Evolutionary conservation across 345 rosid genomes (phyloP), one percentile per base, ranked within the genome.

Genomic region (Linum trigynum): DNA sequence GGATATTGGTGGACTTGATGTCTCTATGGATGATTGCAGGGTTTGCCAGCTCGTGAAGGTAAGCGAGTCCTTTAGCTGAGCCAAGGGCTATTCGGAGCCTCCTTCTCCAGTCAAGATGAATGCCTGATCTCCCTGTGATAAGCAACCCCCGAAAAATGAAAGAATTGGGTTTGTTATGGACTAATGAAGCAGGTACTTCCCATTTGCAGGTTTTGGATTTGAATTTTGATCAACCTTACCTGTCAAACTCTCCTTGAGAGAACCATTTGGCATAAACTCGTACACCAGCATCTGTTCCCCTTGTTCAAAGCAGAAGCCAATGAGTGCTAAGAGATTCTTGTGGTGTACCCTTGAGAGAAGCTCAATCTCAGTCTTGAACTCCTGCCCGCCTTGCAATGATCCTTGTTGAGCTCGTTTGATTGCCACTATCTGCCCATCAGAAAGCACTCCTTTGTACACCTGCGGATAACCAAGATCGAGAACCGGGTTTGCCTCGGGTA

Each of bases 11-110:
- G 61, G 99, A 88, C 77, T 94, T 90, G 1, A 94, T 79, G 63
- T 94, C 99, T 68, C 99, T 83, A 66, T 94, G 99, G 73, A 94
- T 94, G 65, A 94, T 94, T 2, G 99, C 91, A 67, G 99, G 97
- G 77, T 84, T 83, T 3, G 99, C 99, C 10, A 90, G 85, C 76
- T 94, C 97, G 43, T 94, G 97, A n/a, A 94, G 82, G 79, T 94
- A 94, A n/a, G 95, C 82, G 8, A 94, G 76, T 57, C 99, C 97
- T 83, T 95, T 85, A 10, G 97, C 96, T 0, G 97, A 90, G 57
- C 97, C 96, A 11, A 94, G 88, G 70, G 96, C 91, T 41, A 94
- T 75, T 35, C 91, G 82, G 7, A 94, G 85, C 68, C 99, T 82
- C 70, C 92, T 81, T 75, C 81, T 90, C 99, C 99, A 94, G 60